These are phyloP conservation scores for Stemphylium beticola DNA, from an alignment of 2,329 filamentous ascomycete species.

Conservation along the genomic window DNA sequence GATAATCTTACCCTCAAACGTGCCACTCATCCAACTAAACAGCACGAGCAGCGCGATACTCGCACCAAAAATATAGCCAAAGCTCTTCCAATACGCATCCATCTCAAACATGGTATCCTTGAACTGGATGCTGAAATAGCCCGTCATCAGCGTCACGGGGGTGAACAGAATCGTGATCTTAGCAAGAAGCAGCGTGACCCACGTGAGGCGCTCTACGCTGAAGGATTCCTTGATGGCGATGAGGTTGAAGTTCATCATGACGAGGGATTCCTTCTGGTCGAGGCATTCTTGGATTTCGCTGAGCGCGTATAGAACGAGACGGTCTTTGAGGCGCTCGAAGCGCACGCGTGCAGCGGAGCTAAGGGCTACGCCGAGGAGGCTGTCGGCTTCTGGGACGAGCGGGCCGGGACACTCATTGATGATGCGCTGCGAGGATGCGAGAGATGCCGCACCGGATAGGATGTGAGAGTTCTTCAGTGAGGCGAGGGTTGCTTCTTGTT, in stretches of 20 bases:
- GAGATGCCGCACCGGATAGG: constrained; percentile 39
- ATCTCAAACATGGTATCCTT: constrained; percentile 65
- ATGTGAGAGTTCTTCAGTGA: constrained; percentile 54
- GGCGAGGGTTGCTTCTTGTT: constrained; percentile 51
- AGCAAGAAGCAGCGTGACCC: constrained; percentile 73
- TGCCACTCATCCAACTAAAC: constrained; percentile 65
- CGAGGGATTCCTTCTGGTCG: constrained; percentile 72
- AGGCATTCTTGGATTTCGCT: constrained; percentile 68
- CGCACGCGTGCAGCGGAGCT: constrained; percentile 60
- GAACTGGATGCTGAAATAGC: constrained; percentile 74
- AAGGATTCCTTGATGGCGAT: constrained; percentile 77
- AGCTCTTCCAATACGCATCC: constrained; percentile 71
- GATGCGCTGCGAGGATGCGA: constrained; percentile 31
- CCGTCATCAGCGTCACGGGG: constrained; percentile 75
- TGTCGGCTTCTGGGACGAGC: constrained; percentile 44
- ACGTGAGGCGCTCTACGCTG: constrained; percentile 72
- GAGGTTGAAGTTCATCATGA: constrained; percentile 77
- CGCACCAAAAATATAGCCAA: constrained; percentile 66
- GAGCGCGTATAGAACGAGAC: constrained; percentile 66
- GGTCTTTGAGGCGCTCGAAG: constrained; percentile 65
- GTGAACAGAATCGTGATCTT: constrained; percentile 79
- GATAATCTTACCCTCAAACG: constrained; percentile 62
- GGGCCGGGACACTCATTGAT: constrained; percentile 21
- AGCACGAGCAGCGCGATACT: constrained; percentile 65
- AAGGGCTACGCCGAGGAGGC: constrained; percentile 53